Evolutionary conservation across 2,329 filamentous ascomycete species (phyloP), one percentile per base, ranked within the genome.

Genomic region (Scedosporium apiospermum): DNA sequence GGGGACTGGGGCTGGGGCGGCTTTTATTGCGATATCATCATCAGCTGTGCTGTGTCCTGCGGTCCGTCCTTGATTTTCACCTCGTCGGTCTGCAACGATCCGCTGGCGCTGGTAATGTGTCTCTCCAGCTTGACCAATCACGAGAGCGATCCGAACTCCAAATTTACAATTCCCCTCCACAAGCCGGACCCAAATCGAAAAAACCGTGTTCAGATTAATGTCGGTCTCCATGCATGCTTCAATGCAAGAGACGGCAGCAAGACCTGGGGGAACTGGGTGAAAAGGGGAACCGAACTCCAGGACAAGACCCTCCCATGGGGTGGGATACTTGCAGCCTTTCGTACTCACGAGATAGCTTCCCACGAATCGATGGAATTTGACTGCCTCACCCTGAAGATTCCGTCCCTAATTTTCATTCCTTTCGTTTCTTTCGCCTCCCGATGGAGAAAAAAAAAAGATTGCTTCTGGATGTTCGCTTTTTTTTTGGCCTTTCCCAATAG

Each of bases 61-160:
- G 30, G 57, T 59, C 57, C 21, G 57, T 59, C 57, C 57, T 59
- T 59, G 57, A 44, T 59, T 57, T 59, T 59, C 41, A 58, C 26
- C 21, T 59, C 57, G 30, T 26, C 57, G 57, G 57, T 38, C 41
- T 59, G 34, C 57, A 58, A 23, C 34, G 34, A 59, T 16, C 57
- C 57, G 57, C 57, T 34, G 27, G 26, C 30, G 57, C 57, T 34
- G 27, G 55, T 16, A 34, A 38, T 12, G 34, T 59, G 12, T 26
- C 16, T 44, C n/a, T 42, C n/a, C 18, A 59, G 30, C 21, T 7
- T 27, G 21, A 18, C 57, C 57, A 59, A 59, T 59, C 57, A 59
- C 21, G 23, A 55, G 12, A 16, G 21, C 21, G 10, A 26, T 7
- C 51, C 51, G 23, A 23, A 55, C 51, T 27, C 51, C 18, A 55